Base-by-base conservation (phyloP, 192 early-diverging fungal genomes). In the Spizellomyces punctatus region DNA sequence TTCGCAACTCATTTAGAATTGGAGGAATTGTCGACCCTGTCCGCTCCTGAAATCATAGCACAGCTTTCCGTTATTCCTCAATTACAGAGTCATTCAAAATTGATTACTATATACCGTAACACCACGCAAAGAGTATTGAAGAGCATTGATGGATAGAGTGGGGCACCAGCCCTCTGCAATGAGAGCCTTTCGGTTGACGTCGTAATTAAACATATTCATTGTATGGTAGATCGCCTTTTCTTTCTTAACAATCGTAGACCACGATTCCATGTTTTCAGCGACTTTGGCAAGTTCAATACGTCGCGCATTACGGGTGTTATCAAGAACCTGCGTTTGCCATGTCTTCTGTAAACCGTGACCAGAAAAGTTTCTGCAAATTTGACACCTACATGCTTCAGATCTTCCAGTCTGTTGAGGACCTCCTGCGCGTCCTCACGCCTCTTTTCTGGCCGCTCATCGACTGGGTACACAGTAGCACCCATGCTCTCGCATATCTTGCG, bases 111-210 rank as follows among this genome's bases (percentile, higher is more conserved):
- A 54, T 84, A 89, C 88, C 16, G 93, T 92, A 6, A 95, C 96
- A 56, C 86, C 79, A 44, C 93, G 88, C 14, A 99, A 83, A 16
- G 96, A 88, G 14, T 89, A 85, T 74, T 95, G 91, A 67, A 98
- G 86, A 4, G 87, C 85, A 43, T 85, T 84, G 65, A 98, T 89
- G 76, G 92, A 90, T 73, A 88, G 88, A 48, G 91, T 91, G 19
- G 98, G 94, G 76, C 94, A 95, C 98, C 98, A 99, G 6, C 96
- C 98, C 80, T 99, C 98, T 42, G 95, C 95, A 82, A 98, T 98
- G 71, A 98, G 79, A 62, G 93, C 92, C 80, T 96, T 96, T 75
- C 94, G 88, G 83, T 90, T 93, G 46, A 81, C 81, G 74, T 99
- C 98, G 79, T 96, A 94, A 82, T 93, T 95, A 84, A 98, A 95